Conservation (phyloP, 345 rosid genomes). For the Tarenaya hassleriana region DNA sequence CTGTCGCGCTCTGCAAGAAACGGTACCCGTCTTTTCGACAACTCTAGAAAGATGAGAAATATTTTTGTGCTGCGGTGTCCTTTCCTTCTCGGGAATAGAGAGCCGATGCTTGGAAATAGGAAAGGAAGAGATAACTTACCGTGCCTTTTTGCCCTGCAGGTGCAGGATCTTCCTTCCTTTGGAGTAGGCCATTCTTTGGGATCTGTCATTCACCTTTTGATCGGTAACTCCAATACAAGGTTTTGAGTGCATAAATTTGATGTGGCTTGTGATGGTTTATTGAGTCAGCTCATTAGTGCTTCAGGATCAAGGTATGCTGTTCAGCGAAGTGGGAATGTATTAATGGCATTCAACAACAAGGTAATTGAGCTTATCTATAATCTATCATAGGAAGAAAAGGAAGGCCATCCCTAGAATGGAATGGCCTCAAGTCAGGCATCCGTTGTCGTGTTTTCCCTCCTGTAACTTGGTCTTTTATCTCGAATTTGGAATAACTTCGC, state of each 20-base stretch:
- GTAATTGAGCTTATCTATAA: slow-evolving; percentile 34
- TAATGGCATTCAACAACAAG: slow-evolving; percentile 96
- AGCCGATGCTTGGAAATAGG: not conserved
- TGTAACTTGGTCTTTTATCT: not conserved
- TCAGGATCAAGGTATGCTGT: slow-evolving; percentile 94
- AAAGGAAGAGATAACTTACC: slow-evolving; percentile 4
- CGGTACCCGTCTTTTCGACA: slow-evolving; percentile 39
- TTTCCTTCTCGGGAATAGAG: not conserved
- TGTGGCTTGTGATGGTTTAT: slow-evolving; percentile 21
- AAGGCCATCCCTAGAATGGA: not conserved
- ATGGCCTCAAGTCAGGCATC: not conserved
- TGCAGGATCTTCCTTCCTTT: slow-evolving; percentile 81
- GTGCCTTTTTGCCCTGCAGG: slow-evolving; percentile 32
- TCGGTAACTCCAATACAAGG: slow-evolving; percentile 43
- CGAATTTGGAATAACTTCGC: not conserved
- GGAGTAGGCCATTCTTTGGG: slow-evolving; percentile 97
- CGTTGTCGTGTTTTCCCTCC: not conserved
- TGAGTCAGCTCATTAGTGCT: slow-evolving; percentile 23
- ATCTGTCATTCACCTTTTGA: slow-evolving; percentile 89
- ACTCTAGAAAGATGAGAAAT: slow-evolving; percentile 3
- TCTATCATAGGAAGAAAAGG: not conserved
- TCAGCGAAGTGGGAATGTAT: slow-evolving; percentile 77
- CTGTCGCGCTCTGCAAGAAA: slow-evolving; percentile 59
- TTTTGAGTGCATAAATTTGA: slow-evolving; percentile 10
- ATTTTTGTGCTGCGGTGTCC: not conserved